phyloP scores from a whole-genome alignment of 2,329 filamentous ascomycete genomes.

The Colletotrichum zoysiae region DNA sequence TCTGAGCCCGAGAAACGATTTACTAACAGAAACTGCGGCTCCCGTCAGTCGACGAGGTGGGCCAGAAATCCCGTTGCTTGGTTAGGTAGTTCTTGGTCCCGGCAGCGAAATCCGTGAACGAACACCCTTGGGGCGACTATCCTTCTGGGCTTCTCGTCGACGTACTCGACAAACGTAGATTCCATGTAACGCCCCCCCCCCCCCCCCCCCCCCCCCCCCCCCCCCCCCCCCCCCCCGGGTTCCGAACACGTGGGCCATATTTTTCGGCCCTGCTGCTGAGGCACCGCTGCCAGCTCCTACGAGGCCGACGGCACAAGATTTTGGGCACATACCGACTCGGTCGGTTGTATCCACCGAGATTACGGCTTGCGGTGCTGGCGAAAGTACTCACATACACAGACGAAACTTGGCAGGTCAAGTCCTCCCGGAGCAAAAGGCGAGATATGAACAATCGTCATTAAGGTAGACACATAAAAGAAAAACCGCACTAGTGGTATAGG shows the following conservation, averaged over 20 bases:
- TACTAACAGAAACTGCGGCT: background rate
- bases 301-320: too few species aligned
- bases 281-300: too few species aligned
- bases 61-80: background rate
- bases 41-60: background rate
- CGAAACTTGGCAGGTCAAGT: background rate
- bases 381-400: background rate
- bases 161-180: too few species aligned
- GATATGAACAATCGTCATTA: background rate
- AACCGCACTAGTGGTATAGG: slow-evolving; percentile 38
- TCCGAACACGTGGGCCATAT: too few species aligned
- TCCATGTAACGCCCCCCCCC: too few species aligned
- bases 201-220: too few species aligned
- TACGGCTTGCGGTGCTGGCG: background rate
- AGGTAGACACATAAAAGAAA: background rate
- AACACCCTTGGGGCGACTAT: background rate
- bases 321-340: too few species aligned
- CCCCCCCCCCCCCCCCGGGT: too few species aligned
- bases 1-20: background rate
- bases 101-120: background rate
- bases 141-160: background rate
- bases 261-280: too few species aligned
- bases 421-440: background rate
- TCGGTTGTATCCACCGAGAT: too few species aligned
- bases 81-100: too few species aligned